Evolutionary conservation across 1,139 yeast species (phyloP).

Genomic region (Pichia kudriavzevii): DNA sequence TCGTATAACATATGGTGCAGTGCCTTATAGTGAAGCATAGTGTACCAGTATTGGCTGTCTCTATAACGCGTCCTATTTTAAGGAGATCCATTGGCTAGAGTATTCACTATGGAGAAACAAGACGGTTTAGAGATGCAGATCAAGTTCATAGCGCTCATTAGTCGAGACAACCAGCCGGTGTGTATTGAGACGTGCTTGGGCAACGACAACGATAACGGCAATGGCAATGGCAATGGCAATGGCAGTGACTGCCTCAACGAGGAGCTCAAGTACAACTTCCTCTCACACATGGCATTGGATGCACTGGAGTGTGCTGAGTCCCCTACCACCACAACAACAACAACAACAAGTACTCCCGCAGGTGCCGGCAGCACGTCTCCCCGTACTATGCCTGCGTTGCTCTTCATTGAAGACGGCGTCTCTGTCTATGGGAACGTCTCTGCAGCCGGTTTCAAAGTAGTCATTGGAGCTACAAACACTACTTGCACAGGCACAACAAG

Average conservation of each 20-base stretch:
- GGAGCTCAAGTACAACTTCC: slow-evolving; percentile 51
- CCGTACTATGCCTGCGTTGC: slow-evolving; percentile 29
- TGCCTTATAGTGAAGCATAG: too few species aligned
- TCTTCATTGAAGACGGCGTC: slow-evolving; percentile 56
- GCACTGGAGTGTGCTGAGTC: slow-evolving; percentile 46
- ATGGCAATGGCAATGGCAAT: slow-evolving; percentile 13
- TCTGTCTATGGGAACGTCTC: slow-evolving; percentile 57
- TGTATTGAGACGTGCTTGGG: slow-evolving; percentile 45
- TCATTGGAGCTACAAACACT: slow-evolving; percentile 41
- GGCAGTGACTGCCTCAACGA: slow-evolving; percentile 32
- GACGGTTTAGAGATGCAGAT: slow-evolving; percentile 25
- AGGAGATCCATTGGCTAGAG: too few species aligned
- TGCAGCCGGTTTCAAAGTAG: slow-evolving; percentile 52
- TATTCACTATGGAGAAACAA: too few species aligned
- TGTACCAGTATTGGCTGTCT: too few species aligned
- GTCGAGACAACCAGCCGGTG: slow-evolving; percentile 48
- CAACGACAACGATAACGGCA: slow-evolving; percentile 19
- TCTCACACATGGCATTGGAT: slow-evolving; percentile 63
- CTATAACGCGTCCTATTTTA: too few species aligned
- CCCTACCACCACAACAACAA: slow-evolving; percentile 17
- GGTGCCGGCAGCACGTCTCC: too few species aligned
- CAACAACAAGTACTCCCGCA: too few species aligned
- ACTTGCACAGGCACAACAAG: too few species aligned
- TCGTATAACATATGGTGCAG: too few species aligned
- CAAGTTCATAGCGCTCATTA: slow-evolving; percentile 44